phyloP scores from a whole-genome alignment of 164 flowering plant genomes.

The Brasenia schreberi region DNA sequence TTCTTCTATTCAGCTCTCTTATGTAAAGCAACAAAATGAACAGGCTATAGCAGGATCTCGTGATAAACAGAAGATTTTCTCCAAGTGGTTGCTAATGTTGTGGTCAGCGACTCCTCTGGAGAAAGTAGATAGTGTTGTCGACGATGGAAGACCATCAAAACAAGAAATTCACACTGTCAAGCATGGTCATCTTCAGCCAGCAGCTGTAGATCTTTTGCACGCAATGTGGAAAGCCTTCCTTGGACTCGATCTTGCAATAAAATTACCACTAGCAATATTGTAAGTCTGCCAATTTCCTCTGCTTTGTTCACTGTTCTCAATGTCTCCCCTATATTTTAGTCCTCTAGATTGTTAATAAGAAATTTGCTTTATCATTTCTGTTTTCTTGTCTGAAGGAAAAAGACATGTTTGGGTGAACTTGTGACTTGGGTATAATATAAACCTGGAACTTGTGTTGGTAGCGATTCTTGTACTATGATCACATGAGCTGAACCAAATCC shows the following conservation, averaged over 20 bases:
- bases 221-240: slow-evolving; percentile 33
- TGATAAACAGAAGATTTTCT: slow-evolving; percentile 44
- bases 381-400: too few species aligned
- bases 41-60: slow-evolving; percentile 30
- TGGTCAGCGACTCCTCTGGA: slow-evolving; percentile 31
- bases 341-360: too few species aligned
- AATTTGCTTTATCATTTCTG: too few species aligned
- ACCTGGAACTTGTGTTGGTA: too few species aligned
- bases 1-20: slow-evolving; percentile 38
- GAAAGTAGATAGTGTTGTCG: slow-evolving; percentile 21
- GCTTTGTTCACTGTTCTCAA: not conserved
- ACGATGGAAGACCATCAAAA: slow-evolving; percentile 18
- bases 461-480: too few species aligned
- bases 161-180: slow-evolving; percentile 16
- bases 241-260: slow-evolving; percentile 50
- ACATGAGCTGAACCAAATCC: too few species aligned
- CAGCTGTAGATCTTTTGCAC: slow-evolving; percentile 23
- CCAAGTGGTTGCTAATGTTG: slow-evolving; percentile 61
- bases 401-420: too few species aligned
- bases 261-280: slow-evolving; percentile 59
- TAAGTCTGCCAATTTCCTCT: slow-evolving; percentile 24
- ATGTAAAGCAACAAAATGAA: slow-evolving; percentile 35
- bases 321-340: too few species aligned
- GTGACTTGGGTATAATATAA: too few species aligned
- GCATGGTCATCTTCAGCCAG: slow-evolving; percentile 12